Percentiles rank a stretch among this genome's conserved stretches.
Conservation (phyloP, 257 asterid species). For the Agastache rugosa region DNA sequence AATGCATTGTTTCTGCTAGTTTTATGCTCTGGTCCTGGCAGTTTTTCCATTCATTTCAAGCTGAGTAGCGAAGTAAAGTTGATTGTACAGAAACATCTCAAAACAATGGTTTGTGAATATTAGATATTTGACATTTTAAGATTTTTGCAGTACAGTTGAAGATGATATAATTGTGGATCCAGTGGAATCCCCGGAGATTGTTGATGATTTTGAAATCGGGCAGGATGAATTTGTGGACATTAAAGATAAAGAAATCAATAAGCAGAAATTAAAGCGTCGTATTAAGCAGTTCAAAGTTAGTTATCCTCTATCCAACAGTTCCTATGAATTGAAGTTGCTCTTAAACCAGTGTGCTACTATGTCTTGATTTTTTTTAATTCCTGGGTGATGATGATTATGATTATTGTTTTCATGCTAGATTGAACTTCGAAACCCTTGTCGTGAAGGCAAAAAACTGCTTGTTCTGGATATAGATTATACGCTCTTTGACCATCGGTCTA, state of each 20-base stretch:
- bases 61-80: slow-evolving; percentile 14
- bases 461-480: slow-evolving; percentile 95
- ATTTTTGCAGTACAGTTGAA: slow-evolving; percentile 78
- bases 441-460: slow-evolving; percentile 90
- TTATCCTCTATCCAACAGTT: slow-evolving; percentile 15
- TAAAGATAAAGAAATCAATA: slow-evolving; percentile 86
- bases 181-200: slow-evolving; percentile 78
- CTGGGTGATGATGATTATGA: slow-evolving; percentile 24
- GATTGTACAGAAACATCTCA: slow-evolving; percentile 16
- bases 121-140: slow-evolving; percentile 25
- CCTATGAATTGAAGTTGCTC: neutral
- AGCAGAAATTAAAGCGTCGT: slow-evolving; percentile 85
- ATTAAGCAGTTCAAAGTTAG: slow-evolving; percentile 75
- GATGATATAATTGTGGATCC: slow-evolving; percentile 84
- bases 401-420: slow-evolving; percentile 55
- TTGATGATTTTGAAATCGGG: slow-evolving; percentile 92
- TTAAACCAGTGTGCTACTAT: neutral
- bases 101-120: slow-evolving; percentile 13
- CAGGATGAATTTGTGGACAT: slow-evolving; percentile 83
- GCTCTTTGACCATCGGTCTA: slow-evolving; percentile 90
- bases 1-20: neutral
- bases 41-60: slow-evolving; percentile 5
- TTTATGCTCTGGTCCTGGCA: neutral
- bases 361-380: neutral
- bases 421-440: slow-evolving; percentile 83